Base-by-base conservation (phyloP, 441 rosid species). In the Erodium chrysanthum region DNA sequence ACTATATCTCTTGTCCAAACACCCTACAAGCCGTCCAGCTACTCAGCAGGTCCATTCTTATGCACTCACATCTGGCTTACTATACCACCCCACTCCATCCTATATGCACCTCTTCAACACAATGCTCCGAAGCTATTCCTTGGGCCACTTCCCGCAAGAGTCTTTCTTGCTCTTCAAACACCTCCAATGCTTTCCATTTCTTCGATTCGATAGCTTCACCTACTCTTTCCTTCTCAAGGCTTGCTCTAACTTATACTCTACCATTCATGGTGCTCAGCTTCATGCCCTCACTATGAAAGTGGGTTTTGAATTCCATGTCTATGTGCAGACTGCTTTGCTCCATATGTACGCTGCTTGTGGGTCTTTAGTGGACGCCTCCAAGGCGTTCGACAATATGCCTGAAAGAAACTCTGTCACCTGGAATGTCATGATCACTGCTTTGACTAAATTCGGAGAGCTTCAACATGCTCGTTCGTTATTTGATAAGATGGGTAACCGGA, bases 311-410 rank as follows among this genome's bases (percentile, higher is more conserved):
- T 67, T 18, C 67, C 84, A 93, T 72, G 84, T 88, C 46, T 85
- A 89, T 66, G 93, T 93, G 11, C 88, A 83, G 68, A 91, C 97
- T 70, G 85, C 86, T 68, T 67, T 91, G 77, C 68, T 88, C 0
- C 72, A 74, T 0, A 21, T 87, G 85, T 88, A 87, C 21, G 35
- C 73, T 0, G 67, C 64, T 20, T 61, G 66, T 6, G 84, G 90
- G 73, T 48, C 65, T 40, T 66, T 62, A 18, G n/a, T 20, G 2
- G 68, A 76, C 54, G 86, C 89, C 4, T 64, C 76, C 88, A 0
- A 80, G 93, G 52, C 14, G 52, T 44, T 44, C 15, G 52, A 4
- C 17, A 17, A 44, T 12, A 44, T 44, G 52, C 52, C 52, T 44
- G 52, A 14, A 14, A 44, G 15, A 44, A 44, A 14, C 52, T 2